phyloP scores from a whole-genome alignment of 2,329 filamentous ascomycete genomes.

The Hypoxylon rubiginosum region DNA sequence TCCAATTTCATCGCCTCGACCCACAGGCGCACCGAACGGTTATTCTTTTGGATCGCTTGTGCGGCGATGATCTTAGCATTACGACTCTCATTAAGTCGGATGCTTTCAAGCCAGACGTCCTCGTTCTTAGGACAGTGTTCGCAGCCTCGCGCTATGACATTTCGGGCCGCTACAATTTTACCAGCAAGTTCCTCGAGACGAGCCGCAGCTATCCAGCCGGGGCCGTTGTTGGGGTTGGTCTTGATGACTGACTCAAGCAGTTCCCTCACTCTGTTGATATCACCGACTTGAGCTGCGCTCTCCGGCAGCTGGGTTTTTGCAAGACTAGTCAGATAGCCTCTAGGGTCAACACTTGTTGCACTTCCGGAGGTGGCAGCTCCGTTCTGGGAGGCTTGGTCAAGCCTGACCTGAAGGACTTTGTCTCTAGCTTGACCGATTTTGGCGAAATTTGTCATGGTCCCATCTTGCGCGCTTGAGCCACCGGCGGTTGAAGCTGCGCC shows the following conservation, averaged over 20 bases:
- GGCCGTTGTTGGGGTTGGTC: slow-evolving; percentile 94
- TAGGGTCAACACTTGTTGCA: slow-evolving; percentile 91
- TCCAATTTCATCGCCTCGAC: slow-evolving; percentile 96
- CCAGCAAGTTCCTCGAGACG: slow-evolving; percentile 93
- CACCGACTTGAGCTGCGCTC: slow-evolving; percentile 86
- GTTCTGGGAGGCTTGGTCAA: slow-evolving; percentile 87
- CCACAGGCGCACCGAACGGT: slow-evolving; percentile 90
- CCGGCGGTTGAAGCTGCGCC: slow-evolving; percentile 65
- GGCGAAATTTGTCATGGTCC: slow-evolving; percentile 97
- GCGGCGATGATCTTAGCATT: slow-evolving; percentile 97
- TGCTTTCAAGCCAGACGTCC: slow-evolving; percentile 96
- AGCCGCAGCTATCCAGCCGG: slow-evolving; percentile 95
- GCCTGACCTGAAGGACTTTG: slow-evolving; percentile 92
- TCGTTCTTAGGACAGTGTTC: slow-evolving; percentile 93
- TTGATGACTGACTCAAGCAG: slow-evolving; percentile 97
- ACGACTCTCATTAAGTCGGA: slow-evolving; percentile 88
- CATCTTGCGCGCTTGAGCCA: slow-evolving; percentile 70
- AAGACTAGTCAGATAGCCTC: slow-evolving; percentile 94
- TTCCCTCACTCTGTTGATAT: slow-evolving; percentile 93
- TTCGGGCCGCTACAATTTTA: slow-evolving; percentile 89
- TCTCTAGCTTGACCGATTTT: slow-evolving; percentile 96
- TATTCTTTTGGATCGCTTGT: slow-evolving; percentile 91
- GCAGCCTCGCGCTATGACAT: slow-evolving; percentile 88
- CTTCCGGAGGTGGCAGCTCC: slow-evolving; percentile 79
- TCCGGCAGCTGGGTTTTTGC: slow-evolving; percentile 84